Conservation (phyloP, 208 protist genomes). For the Trypanosoma rangeli region DNA sequence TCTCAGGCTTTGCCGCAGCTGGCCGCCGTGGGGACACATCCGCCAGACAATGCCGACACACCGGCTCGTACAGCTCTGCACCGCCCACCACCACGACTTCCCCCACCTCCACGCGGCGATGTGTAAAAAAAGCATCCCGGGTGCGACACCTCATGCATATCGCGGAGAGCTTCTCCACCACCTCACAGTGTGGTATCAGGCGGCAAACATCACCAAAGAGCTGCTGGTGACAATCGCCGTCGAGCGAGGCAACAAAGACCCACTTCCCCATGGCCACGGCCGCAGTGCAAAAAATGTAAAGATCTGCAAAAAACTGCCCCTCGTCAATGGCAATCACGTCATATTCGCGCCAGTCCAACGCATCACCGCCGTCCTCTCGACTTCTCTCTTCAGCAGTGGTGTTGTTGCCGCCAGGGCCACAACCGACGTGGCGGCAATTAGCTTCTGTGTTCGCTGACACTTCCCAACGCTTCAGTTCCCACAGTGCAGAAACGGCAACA, state of each 20-base stretch:
- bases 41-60: constrained; percentile 57
- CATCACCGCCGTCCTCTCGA: constrained; percentile 44
- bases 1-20: no score
- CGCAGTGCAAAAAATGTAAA: constrained; percentile 84
- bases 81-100: constrained; percentile 92
- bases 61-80: constrained; percentile 92
- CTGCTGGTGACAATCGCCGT: constrained; percentile 92
- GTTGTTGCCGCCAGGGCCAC: no score
- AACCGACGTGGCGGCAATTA: no score
- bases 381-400: no score
- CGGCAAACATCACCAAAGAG: constrained; percentile 87
- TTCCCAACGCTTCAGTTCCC: neutral
- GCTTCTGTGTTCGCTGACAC: no score
- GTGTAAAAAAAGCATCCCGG: constrained; percentile 83
- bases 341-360: constrained; percentile 42
- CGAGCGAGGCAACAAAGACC: constrained; percentile 94
- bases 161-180: constrained; percentile 90
- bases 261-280: constrained; percentile 89
- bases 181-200: constrained; percentile 88
- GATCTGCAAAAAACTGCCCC: constrained; percentile 94
- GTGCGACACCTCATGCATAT: constrained; percentile 91
- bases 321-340: constrained; percentile 94
- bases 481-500: constrained; percentile 36
- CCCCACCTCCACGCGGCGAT: constrained; percentile 61
- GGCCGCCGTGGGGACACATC: no score